Base-by-base conservation (phyloP, 2,329 filamentous ascomycete genomes). In the Alternaria sp. region DNA sequence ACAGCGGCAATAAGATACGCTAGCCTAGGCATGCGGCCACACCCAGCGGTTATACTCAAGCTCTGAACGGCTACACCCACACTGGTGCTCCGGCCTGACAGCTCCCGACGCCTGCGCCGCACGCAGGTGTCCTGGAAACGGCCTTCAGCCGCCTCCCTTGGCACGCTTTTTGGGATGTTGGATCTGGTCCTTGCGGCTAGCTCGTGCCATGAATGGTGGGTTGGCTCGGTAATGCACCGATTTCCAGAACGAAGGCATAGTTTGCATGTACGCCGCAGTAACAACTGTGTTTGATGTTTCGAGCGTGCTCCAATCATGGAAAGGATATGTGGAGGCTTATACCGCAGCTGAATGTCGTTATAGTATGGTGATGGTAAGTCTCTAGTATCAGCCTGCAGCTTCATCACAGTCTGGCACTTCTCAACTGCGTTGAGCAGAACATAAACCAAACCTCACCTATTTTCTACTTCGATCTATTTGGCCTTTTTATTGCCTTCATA, bases 131-230 rank as follows among this genome's bases (percentile, higher is more conserved):
- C 61, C 59, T 69, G 57, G 58, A 61, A 65, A 49, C 42, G 61
- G 44, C 61, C 58, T 68, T 73, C 67, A 73, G 72, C 66, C 70
- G 66, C 69, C 46, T 71, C 49, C 68, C 68, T 70, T 72, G 69
- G 72, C 63, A 63, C 48, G 39, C 58, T 63, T 64, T 64, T 47
- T 51, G 62, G 56, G 67, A 67, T 62, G 65, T 54, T 61, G 62
- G 60, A 49, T 62, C 51, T 42, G 67, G 51, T 56, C 58, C 43
- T 62, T 69, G 71, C 70, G 63, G 64, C 63, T 70, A 72, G 61
- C 57, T 44, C 44, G 55, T 63, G 22, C 48, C 53, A 32, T 74
- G 71, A 73, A 63, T 74, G 71, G 70, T 68, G 59, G 57, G 43
- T 58, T 39, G 49, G 55, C 44, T 61, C 64, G 66, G 63, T 54